phyloP scores from a whole-genome alignment of 345 rosid species.

The Arabis hirsuta region DNA sequence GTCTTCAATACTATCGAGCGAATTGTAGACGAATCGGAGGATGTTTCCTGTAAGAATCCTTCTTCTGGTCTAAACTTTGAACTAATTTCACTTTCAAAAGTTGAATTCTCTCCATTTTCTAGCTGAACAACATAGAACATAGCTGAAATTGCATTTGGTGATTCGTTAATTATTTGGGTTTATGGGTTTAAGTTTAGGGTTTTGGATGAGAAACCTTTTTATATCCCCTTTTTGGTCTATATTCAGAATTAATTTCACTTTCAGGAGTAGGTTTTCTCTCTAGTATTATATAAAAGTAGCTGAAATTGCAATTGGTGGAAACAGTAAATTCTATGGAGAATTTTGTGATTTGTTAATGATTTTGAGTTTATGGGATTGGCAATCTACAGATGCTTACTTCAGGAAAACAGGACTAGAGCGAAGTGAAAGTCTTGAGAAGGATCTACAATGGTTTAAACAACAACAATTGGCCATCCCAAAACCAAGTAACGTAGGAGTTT shows the following conservation, averaged over 20 bases:
- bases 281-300: too few relatives aligned
- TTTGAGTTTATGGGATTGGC: neutral
- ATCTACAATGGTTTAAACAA: constrained; percentile 66
- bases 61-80: neutral
- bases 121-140: neutral
- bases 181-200: neutral
- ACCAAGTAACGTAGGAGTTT: constrained; percentile 64
- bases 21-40: constrained; percentile 71
- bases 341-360: constrained; percentile 6
- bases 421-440: constrained; percentile 61
- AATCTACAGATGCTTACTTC: constrained; percentile 74
- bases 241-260: too few relatives aligned
- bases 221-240: too few relatives aligned
- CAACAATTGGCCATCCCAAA: constrained; percentile 58
- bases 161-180: constrained; percentile 2
- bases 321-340: neutral
- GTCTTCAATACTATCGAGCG: constrained; percentile 77
- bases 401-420: constrained; percentile 88
- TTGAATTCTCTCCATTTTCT: neutral
- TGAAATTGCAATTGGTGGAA: neutral
- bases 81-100: neutral
- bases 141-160: neutral
- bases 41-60: constrained; percentile 74
- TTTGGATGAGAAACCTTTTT: constrained; percentile 27
- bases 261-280: neutral